Evolutionary conservation across 2,329 filamentous ascomycete genomes (phyloP).

Genomic region (Trichoderma guizhouense): DNA sequence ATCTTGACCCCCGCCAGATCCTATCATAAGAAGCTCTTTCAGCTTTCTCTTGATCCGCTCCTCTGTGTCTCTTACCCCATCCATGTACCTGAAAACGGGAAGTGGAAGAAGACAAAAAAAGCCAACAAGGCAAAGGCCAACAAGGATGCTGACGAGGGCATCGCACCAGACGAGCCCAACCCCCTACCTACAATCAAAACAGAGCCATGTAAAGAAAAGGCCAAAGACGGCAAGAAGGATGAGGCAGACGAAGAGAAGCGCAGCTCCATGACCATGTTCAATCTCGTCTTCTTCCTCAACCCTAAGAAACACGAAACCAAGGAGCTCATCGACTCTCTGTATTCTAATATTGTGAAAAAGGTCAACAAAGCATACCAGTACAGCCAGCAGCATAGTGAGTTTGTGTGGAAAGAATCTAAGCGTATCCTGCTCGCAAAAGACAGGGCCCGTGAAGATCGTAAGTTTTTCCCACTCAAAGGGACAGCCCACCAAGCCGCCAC

Average conservation of each 20-base stretch:
- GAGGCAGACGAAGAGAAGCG: constrained; percentile 58
- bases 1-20: constrained; percentile 71
- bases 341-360: constrained; percentile 85
- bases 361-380: constrained; percentile 90
- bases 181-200: neutral
- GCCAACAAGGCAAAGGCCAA: constrained; percentile 42
- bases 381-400: constrained; percentile 84
- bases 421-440: constrained; percentile 78
- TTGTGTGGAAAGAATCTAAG: constrained; percentile 89
- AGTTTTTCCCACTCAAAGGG: constrained; percentile 28
- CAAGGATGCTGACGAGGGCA: constrained; percentile 33
- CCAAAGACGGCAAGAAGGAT: constrained; percentile 42
- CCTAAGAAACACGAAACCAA: constrained; percentile 76
- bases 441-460: constrained; percentile 68
- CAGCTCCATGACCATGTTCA: constrained; percentile 91
- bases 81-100: constrained; percentile 73
- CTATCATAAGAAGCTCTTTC: constrained; percentile 79
- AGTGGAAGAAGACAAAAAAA: constrained; percentile 66
- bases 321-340: constrained; percentile 70
- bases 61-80: constrained; percentile 81
- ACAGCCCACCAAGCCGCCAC: neutral
- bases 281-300: constrained; percentile 87
- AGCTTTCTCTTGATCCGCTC: constrained; percentile 75
- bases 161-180: constrained; percentile 28
- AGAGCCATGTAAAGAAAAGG: constrained; percentile 21